These are phyloP conservation scores for Cokeromyces recurvatus DNA, from an alignment of 371 early-diverging fungal species.

Conservation along the genomic window DNA sequence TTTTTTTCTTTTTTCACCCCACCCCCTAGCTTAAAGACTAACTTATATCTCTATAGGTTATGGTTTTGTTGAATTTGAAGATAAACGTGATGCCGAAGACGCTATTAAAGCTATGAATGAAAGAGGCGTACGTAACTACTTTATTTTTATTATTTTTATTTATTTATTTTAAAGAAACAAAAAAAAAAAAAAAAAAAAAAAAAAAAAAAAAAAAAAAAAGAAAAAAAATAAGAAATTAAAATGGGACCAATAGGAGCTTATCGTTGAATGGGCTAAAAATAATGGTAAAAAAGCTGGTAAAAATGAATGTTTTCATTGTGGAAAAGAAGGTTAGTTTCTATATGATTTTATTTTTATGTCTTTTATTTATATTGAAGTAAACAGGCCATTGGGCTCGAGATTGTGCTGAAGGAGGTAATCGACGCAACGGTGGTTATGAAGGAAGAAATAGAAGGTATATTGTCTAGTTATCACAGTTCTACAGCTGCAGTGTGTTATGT, in stretches of 20 bases:
- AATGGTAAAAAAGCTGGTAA: constrained; percentile 51
- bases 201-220: constrained; percentile 1
- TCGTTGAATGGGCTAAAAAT: constrained; percentile 66
- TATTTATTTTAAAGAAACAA: neutral
- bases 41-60: constrained; percentile 52
- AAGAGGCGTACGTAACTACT: constrained; percentile 20
- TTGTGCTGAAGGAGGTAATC: constrained; percentile 47
- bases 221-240: no score
- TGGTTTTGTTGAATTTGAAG: constrained; percentile 72
- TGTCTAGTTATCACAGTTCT: neutral
- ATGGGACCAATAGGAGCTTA: constrained; percentile 24
- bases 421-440: constrained; percentile 32
- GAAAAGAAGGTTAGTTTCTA: constrained; percentile 56
- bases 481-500: no score
- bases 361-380: no score
- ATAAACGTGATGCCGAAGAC: constrained; percentile 70
- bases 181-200: no score
- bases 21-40: neutral
- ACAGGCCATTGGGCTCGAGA: constrained; percentile 81
- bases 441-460: neutral
- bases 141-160: no score
- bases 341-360: no score
- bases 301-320: constrained; percentile 64
- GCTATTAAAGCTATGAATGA: constrained; percentile 59
- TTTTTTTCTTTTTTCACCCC: neutral